Percentiles rank a stretch among this genome's conserved stretches.
Conservation (phyloP, 768 basidiomycete genomes). For the Rhodosporidiobolus sp. region DNA sequence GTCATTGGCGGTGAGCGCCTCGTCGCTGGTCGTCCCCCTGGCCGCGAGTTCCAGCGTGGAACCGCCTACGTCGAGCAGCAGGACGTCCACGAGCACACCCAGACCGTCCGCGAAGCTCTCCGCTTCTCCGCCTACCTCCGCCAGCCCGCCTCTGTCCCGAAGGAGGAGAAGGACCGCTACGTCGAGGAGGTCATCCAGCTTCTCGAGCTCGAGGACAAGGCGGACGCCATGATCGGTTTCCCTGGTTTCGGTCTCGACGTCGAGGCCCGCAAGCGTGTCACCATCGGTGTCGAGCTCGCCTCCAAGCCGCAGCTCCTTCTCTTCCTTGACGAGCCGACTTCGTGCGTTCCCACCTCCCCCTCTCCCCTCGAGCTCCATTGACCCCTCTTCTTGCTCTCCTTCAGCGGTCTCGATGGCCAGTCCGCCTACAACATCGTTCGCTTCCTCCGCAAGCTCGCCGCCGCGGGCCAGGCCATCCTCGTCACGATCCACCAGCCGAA, state of each 20-base stretch:
- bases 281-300: slow-evolving; percentile 78
- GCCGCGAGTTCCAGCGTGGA: slow-evolving; percentile 57
- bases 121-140: slow-evolving; percentile 45
- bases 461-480: slow-evolving; percentile 52
- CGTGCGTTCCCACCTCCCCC: slow-evolving; percentile 51
- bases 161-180: slow-evolving; percentile 46
- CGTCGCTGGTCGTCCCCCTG: slow-evolving; percentile 63
- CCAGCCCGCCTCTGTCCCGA: slow-evolving; percentile 41
- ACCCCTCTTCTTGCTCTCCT: slow-evolving; percentile 46
- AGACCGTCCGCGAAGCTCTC: slow-evolving; percentile 54
- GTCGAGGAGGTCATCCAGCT: slow-evolving; percentile 67
- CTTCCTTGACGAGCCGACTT: slow-evolving; percentile 53
- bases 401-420: slow-evolving; percentile 53
- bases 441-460: slow-evolving; percentile 52
- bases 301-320: slow-evolving; percentile 56
- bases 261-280: slow-evolving; percentile 42
- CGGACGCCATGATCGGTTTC: slow-evolving; percentile 69
- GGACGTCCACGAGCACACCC: slow-evolving; percentile 69
- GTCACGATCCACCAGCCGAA: slow-evolving; percentile 53
- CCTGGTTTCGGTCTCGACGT: slow-evolving; percentile 48
- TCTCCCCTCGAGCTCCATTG: slow-evolving; percentile 10
- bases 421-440: slow-evolving; percentile 53
- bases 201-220: slow-evolving; percentile 75
- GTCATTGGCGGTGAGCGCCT: slow-evolving; percentile 66
- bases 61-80: slow-evolving; percentile 75